A percentile compares a stretch with the other conserved stretches of the same genome.
Conservation (phyloP, 129 eudicot genomes). For the Tagetes erecta region DNA sequence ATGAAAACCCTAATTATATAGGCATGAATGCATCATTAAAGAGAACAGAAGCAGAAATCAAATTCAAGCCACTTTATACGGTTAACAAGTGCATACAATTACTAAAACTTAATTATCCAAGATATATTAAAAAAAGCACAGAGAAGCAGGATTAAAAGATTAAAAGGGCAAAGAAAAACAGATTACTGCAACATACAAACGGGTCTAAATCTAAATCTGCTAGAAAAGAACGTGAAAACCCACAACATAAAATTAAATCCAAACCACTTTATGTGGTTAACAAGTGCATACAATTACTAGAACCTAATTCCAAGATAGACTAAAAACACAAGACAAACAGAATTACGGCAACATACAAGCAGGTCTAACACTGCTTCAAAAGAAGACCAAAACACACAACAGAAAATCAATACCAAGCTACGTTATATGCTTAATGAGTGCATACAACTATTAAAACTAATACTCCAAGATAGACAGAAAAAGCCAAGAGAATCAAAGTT, state of each 20-base stretch:
- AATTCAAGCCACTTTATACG: background rate
- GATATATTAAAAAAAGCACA: background rate
- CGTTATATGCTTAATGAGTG: background rate
- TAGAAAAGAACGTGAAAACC: no score
- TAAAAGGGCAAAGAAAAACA: no score
- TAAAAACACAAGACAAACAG: background rate
- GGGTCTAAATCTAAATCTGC: background rate
- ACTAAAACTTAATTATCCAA: background rate
- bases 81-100: background rate
- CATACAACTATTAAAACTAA: constrained; percentile 4
- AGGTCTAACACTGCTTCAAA: background rate
- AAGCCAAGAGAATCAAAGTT: no score
- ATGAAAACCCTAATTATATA: no score
- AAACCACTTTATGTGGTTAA: no score
- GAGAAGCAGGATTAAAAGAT: background rate
- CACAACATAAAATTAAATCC: no score
- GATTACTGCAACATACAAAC: constrained; percentile 9
- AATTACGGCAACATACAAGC: background rate
- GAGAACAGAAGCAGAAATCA: background rate
- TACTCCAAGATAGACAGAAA: background rate
- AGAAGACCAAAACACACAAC: no score
- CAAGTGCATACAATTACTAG: constrained; percentile 4
- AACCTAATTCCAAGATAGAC: background rate
- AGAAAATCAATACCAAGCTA: no score
- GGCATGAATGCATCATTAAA: no score